Evolutionary conservation across 257 asterid species (phyloP).

Genomic region (Mentha longifolia): DNA sequence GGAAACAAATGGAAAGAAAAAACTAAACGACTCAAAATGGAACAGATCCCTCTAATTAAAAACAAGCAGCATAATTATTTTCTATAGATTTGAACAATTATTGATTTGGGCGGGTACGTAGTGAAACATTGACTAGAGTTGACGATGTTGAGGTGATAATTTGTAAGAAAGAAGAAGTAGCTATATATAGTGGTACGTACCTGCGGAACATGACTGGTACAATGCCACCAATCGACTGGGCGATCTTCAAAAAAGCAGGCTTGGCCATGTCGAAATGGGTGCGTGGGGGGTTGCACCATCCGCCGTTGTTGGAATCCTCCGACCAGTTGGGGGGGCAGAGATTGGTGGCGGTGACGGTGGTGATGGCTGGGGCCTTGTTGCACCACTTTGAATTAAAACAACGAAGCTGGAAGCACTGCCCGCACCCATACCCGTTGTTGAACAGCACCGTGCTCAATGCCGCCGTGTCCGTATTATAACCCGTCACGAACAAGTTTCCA

Average conservation of each 20-base stretch:
- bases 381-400: constrained; percentile 61
- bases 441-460: constrained; percentile 79
- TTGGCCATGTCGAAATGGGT: constrained; percentile 82
- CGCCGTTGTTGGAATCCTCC: constrained; percentile 69
- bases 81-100: too few relatives aligned
- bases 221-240: constrained; percentile 76
- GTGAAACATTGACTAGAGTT: too few relatives aligned
- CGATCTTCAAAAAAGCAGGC: constrained; percentile 80
- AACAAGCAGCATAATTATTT: too few relatives aligned
- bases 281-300: constrained; percentile 96
- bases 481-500: constrained; percentile 62
- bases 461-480: constrained; percentile 73
- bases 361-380: constrained; percentile 48
- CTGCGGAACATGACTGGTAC: constrained; percentile 74
- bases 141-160: too few relatives aligned
- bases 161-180: too few relatives aligned
- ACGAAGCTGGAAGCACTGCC: constrained; percentile 73
- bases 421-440: constrained; percentile 78
- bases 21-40: too few relatives aligned
- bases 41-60: too few relatives aligned
- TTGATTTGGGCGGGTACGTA: too few relatives aligned
- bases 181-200: constrained; percentile 28
- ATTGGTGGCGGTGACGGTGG: constrained; percentile 76
- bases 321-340: constrained; percentile 91
- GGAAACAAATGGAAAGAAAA: too few relatives aligned